Conservation (phyloP, 345 rosid species). For the Aurinia saxatilis region DNA sequence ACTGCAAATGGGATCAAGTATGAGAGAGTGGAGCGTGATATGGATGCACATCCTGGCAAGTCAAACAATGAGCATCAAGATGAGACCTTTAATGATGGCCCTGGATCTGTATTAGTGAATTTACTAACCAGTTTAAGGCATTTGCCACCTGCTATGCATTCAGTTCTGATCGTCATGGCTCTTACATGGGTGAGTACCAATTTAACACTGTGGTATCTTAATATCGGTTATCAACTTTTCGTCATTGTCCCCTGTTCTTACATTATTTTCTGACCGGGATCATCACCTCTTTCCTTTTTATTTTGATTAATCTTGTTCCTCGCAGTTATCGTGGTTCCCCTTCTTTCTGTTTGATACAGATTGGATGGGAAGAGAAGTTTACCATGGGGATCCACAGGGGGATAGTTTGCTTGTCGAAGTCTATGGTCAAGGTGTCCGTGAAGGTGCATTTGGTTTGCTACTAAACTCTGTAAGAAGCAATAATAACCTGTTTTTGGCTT, state of each 20-base stretch:
- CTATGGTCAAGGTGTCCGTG: conserved; percentile 85
- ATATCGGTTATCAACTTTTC: background rate
- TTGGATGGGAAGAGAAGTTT: conserved; percentile 99
- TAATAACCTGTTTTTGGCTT: background rate
- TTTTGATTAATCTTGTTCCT: conserved; percentile 10
- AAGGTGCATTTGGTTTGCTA: conserved; percentile 99
- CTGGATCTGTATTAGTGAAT: conserved; percentile 89
- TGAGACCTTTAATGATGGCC: conserved; percentile 60
- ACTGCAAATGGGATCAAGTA: conserved; percentile 30
- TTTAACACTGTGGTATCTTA: background rate
- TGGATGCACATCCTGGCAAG: conserved; percentile 29
- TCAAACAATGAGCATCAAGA: conserved; percentile 37
- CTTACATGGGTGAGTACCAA: conserved; percentile 78
- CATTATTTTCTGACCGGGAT: background rate
- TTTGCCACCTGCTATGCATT: conserved; percentile 86
- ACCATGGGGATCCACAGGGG: conserved; percentile 86
- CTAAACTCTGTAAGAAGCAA: conserved; percentile 91
- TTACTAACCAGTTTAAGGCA: conserved; percentile 92
- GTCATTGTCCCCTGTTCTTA: background rate
- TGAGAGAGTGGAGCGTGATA: conserved; percentile 35
- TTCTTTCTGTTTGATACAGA: conserved; percentile 96
- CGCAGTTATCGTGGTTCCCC: conserved; percentile 98
- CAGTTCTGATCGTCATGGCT: conserved; percentile 92
- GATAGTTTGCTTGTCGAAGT: conserved; percentile 42
- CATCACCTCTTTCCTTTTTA: background rate